Base-by-base conservation (phyloP, 2,329 filamentous ascomycete species). In the Calonectria henricotiae region DNA sequence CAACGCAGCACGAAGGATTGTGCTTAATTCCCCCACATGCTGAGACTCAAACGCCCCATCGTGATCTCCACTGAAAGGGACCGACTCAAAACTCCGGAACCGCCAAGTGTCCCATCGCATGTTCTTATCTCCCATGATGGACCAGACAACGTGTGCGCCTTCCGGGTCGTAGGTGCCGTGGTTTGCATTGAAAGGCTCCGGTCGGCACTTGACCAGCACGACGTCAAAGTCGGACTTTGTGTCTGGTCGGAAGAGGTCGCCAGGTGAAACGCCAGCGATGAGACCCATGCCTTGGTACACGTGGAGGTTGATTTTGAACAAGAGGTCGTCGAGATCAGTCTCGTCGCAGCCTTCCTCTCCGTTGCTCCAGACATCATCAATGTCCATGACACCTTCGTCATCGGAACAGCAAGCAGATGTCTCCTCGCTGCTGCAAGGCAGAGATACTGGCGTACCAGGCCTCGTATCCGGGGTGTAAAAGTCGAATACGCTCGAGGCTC, bases 1-100 rank as follows among this genome's bases (percentile, higher is more conserved):
- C 55, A 76, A 23, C 41, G 71, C 71, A 12, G 62, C 67, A 32
- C 73, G 60, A 32, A 76, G 62, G 41, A 76, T 76, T 15, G 47
- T 49, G 68, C 74, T 76, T 63, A 76, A 54, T 62, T 76, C 74
- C 20, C 68, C 72, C 23, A 76, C 71, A 51, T 65, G 54, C 60
- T 68, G 65, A 15, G 74, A 73, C 69, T 73, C 68, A 58, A 76
- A 76, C 11, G 75, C 75, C 7, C 74, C 67, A 55, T 76, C 74
- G 62, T 76, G 75, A 13, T 75, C 69, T 8, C 74, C 75, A 51
- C 74, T 74, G 37, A 76, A 76, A 2, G 75, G 72, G 30, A 74
- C 69, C 23, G 68, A 69, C 60, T 71, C 49, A 27, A 76, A 76
- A 46, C 66, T 74, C 37, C 65, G 55, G 39, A 77, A 77, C 30